Evolutionary conservation across 257 asterid species (phyloP).

Genomic region (Euphrasia confusa): DNA sequence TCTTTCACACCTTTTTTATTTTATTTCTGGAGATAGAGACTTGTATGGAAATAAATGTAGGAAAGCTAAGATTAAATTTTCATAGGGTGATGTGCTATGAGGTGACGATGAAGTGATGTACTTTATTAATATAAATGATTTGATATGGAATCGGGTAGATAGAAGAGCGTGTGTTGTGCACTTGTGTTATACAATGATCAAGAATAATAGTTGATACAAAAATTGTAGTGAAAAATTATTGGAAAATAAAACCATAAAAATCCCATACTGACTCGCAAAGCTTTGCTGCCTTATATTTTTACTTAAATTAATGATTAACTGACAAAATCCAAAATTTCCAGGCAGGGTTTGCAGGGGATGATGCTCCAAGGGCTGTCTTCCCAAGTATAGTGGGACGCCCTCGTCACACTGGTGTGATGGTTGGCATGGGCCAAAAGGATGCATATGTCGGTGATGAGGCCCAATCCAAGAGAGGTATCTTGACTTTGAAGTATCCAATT

Average conservation of each 20-base stretch:
- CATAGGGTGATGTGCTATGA: neutral
- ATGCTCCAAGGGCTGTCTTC: conserved; percentile 56
- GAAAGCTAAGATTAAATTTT: neutral
- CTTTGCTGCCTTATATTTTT: neutral
- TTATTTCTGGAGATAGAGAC: neutral
- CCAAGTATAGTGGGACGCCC: conserved; percentile 56
- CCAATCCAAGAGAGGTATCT: conserved; percentile 59
- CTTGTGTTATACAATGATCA: neutral
- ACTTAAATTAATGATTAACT: conserved; percentile 4
- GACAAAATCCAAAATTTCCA: conserved; percentile 14
- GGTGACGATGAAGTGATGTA: neutral
- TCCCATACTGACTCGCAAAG: neutral
- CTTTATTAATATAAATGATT: neutral
- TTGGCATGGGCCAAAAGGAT: conserved; percentile 54
- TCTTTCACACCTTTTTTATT: neutral
- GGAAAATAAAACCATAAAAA: neutral
- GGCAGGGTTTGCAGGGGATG: conserved; percentile 62
- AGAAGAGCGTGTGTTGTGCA: neutral
- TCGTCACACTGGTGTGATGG: conserved; percentile 57
- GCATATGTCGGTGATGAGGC: conserved; percentile 43
- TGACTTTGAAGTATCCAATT: conserved; percentile 47
- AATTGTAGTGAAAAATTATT: neutral
- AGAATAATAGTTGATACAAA: neutral
- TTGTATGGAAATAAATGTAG: neutral
- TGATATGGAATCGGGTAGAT: neutral